A percentile compares a stretch with the other conserved stretches of the same genome.
These are phyloP conservation scores for Ustilago xerochloae DNA, from an alignment of 1,284 basidiomycete species.

Conservation along the genomic window DNA sequence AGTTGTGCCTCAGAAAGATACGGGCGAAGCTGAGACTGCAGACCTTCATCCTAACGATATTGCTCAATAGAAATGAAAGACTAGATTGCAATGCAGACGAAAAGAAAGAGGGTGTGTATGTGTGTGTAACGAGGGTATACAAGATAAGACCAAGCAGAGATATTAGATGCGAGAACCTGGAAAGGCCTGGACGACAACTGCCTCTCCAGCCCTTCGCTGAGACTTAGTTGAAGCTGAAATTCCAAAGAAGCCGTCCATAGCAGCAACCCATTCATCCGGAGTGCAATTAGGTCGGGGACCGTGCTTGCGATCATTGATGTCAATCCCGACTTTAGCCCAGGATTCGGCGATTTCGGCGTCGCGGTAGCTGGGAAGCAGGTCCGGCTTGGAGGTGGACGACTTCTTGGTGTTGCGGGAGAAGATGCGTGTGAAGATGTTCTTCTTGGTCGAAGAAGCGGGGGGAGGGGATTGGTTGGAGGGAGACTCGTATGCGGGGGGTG, in stretches of 20 bases:
- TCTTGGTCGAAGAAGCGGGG: constrained; percentile 3
- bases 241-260: constrained; percentile 41
- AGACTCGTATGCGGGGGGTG: constrained; percentile 24
- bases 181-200: background rate
- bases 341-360: constrained; percentile 29
- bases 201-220: background rate
- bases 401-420: constrained; percentile 27
- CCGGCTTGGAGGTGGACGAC: background rate
- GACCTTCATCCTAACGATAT: background rate
- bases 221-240: constrained; percentile 3
- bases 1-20: constrained; percentile 23
- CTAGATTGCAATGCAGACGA: background rate
- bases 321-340: constrained; percentile 44
- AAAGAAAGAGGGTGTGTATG: no score
- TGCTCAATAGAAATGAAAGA: background rate
- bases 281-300: constrained; percentile 44
- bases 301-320: constrained; percentile 38
- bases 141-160: background rate
- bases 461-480: background rate
- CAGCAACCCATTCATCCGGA: constrained; percentile 24
- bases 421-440: constrained; percentile 24
- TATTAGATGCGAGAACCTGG: background rate
- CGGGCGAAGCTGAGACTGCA: constrained; percentile 12
- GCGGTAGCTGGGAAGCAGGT: constrained; percentile 33
- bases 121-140: constrained; percentile 5